A percentile compares a stretch with the other conserved stretches of the same genome.
Evolutionary conservation across 495 filamentous ascomycete species (phyloP).

Genomic region (Aspergillus baeticus): DNA sequence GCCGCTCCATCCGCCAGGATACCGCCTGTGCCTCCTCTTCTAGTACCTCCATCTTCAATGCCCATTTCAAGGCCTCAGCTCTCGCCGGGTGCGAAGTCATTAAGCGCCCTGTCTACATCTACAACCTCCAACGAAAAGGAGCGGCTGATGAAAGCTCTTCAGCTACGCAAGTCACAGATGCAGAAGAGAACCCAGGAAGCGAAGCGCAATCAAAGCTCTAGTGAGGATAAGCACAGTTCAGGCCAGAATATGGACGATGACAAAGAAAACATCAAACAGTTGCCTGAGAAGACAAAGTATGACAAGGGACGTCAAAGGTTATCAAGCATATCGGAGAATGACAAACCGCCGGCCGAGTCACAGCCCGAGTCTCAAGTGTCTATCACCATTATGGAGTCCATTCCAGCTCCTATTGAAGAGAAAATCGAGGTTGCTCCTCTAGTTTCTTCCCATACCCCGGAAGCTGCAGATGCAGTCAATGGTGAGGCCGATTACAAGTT

Average conservation of each 20-base stretch:
- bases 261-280: slow-evolving; percentile 33
- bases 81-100: slow-evolving; percentile 52
- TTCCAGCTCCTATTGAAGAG: slow-evolving; percentile 3
- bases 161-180: slow-evolving; percentile 79
- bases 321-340: slow-evolving; percentile 14
- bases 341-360: slow-evolving; percentile 12
- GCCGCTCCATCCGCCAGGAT: slow-evolving; percentile 35
- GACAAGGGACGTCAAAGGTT: slow-evolving; percentile 4
- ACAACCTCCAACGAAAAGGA: slow-evolving; percentile 85
- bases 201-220: slow-evolving; percentile 29
- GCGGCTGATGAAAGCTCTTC: slow-evolving; percentile 88
- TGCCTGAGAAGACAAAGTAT: slow-evolving; percentile 7
- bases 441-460: slow-evolving; percentile 19
- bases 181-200: slow-evolving; percentile 41
- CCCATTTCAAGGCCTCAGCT: slow-evolving; percentile 46
- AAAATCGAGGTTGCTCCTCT: slow-evolving; percentile 9
- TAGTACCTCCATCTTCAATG: slow-evolving; percentile 49
- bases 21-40: slow-evolving; percentile 42
- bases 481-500: slow-evolving; percentile 20
- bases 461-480: slow-evolving; percentile 21
- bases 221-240: slow-evolving; percentile 17
- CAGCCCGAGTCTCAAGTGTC: slow-evolving; percentile 2
- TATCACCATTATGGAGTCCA: not conserved
- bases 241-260: slow-evolving; percentile 21
- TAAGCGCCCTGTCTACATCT: slow-evolving; percentile 50